Base-by-base conservation (phyloP, 2,329 filamentous ascomycete genomes). In the Ilyonectria robusta region DNA sequence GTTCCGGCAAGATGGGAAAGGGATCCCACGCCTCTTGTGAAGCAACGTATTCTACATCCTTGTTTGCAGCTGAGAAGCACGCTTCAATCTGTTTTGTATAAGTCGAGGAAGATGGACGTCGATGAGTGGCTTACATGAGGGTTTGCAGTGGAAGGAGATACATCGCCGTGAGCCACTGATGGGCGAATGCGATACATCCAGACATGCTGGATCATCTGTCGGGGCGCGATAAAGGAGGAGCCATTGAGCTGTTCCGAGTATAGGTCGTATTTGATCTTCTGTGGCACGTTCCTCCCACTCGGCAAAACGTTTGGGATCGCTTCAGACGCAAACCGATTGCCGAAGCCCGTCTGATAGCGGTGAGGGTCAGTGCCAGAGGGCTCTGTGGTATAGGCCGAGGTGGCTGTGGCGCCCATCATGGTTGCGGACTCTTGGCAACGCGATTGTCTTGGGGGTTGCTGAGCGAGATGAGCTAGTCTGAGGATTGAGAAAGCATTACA, bases 341-440 rank as follows among this genome's bases (percentile, higher is more conserved):
- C 84, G 71, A 89, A 89, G 21, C 87, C 88, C 21, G 83, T 76
- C 84, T 88, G 85, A 72, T 90, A 90, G 78, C 85, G 59, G 58
- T 89, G 78, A 78, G 86, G 76, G 82, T 84, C 67, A 76, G 59
- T 53, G 26, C 51, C 46, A 13, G 76, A 72, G 11, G 74, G 74
- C 31, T 55, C 57, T 5, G 75, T 74, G 29, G 66, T 65, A 63
- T 68, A 73, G 26, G 66, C 69, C 9, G 66, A 58, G 33, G 66
- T 63, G 46, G 76, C 73, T 7, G 69, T 74, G 31, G 71, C 72
- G 26, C 64, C 65, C 69, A 69, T 57, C 62, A 64, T 64, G 33
- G 33, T 19, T 13, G 50, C 10, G 9, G 17, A 9, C 19, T 63
- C 40, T 50, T 63, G 56, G n/a, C 50, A 42, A 46, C 26, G 17